Conservation (phyloP, 768 basidiomycete species). For the Lentinus tigrinus region DNA sequence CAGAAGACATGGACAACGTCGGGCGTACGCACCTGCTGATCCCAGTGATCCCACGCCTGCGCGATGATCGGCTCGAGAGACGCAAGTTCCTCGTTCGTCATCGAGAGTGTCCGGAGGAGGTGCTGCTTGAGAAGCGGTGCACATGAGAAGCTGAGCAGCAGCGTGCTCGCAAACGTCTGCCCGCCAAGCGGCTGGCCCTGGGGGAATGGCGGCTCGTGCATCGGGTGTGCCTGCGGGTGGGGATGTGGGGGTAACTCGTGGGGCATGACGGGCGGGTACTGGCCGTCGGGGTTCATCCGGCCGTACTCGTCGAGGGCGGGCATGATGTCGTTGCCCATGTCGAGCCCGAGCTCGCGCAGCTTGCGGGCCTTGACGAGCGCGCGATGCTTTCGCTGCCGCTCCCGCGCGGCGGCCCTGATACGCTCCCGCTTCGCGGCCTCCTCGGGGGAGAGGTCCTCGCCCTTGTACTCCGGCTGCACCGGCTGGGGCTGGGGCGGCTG, state of each 20-base stretch:
- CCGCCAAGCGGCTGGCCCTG: slow-evolving; percentile 49
- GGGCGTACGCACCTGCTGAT: slow-evolving; percentile 59
- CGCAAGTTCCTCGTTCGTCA: slow-evolving; percentile 78
- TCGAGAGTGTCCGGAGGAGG: slow-evolving; percentile 65
- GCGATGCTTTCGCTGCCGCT: slow-evolving; percentile 82
- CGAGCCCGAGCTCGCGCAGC: slow-evolving; percentile 77
- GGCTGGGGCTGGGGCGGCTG: slow-evolving; percentile 5
- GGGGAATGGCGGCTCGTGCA: slow-evolving; percentile 62
- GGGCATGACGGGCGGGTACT: slow-evolving; percentile 35
- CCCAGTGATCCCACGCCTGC: slow-evolving; percentile 86
- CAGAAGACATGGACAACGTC: not conserved
- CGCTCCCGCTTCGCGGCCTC: slow-evolving; percentile 68
- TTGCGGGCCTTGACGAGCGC: slow-evolving; percentile 75
- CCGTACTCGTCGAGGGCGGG: slow-evolving; percentile 68
- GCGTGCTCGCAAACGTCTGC: slow-evolving; percentile 76
- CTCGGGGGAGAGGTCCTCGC: slow-evolving; percentile 43
- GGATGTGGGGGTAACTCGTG: slow-evolving; percentile 32
- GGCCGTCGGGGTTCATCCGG: slow-evolving; percentile 47
- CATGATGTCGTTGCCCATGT: slow-evolving; percentile 75
- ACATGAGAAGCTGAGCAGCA: slow-evolving; percentile 75
- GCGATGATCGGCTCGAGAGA: slow-evolving; percentile 79
- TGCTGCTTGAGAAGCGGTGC: slow-evolving; percentile 74
- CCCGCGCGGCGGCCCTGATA: slow-evolving; percentile 73
- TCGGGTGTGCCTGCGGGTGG: slow-evolving; percentile 36
- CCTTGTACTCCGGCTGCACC: slow-evolving; percentile 19